A percentile compares a stretch with the other conserved stretches of the same genome.
These are phyloP conservation scores for Microstegium vimineum DNA, from an alignment of 176 grass and related monocot species.

Conservation along the genomic window DNA sequence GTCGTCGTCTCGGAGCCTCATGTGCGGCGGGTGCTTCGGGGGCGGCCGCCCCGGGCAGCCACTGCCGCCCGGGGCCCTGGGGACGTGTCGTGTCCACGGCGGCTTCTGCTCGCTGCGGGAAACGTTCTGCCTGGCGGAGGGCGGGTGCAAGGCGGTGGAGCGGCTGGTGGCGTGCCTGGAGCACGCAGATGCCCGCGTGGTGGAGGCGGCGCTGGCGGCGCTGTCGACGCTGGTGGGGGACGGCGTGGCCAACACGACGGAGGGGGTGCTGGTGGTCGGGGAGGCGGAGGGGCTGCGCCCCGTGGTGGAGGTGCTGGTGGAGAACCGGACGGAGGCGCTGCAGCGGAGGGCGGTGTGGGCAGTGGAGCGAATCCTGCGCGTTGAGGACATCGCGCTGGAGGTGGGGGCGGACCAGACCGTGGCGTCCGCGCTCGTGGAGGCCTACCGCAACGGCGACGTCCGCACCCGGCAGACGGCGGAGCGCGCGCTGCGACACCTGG, in stretches of 20 bases:
- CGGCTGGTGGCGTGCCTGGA: too few species aligned
- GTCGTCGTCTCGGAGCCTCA: neutral
- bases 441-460: conserved; percentile 63
- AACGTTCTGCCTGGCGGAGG: too few species aligned
- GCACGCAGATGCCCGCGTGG: too few species aligned
- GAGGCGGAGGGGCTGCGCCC: conserved; percentile 56
- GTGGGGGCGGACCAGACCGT: conserved; percentile 59
- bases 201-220: conserved; percentile 35
- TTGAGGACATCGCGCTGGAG: conserved; percentile 67
- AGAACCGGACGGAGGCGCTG: conserved; percentile 51
- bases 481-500: conserved; percentile 67
- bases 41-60: too few species aligned
- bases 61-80: too few species aligned
- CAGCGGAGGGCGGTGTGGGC: conserved; percentile 63
- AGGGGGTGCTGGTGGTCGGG: too few species aligned
- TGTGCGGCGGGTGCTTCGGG: conserved; percentile 35
- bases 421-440: conserved; percentile 63
- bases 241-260: conserved; percentile 2
- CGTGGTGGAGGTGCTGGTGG: conserved; percentile 62
- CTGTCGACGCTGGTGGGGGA: too few species aligned
- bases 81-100: too few species aligned
- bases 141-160: too few species aligned
- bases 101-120: too few species aligned
- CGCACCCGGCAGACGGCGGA: conserved; percentile 65
- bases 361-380: conserved; percentile 73